Evolutionary conservation across 306 rosid genomes (phyloP).

Genomic region (Geum urbanum): DNA sequence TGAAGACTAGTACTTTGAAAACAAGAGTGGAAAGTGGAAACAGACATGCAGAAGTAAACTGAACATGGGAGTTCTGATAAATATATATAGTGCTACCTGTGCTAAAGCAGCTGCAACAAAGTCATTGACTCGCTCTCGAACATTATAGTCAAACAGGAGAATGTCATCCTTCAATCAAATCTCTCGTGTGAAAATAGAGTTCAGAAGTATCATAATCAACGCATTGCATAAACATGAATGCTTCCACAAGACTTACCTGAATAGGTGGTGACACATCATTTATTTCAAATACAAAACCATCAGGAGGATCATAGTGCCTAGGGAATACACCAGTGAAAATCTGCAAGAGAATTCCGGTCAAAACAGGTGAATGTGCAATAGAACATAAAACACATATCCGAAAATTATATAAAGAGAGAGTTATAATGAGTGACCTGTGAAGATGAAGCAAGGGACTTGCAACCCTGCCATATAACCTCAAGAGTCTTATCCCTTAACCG

Average conservation of each 20-base stretch:
- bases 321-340: slow-evolving; percentile 80
- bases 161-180: slow-evolving; percentile 56
- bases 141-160: slow-evolving; percentile 75
- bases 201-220: neutral
- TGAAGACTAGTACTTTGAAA: neutral
- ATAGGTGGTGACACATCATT: slow-evolving; percentile 72
- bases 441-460: slow-evolving; percentile 67
- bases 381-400: slow-evolving; percentile 1
- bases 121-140: slow-evolving; percentile 65
- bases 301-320: slow-evolving; percentile 83
- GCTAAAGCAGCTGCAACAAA: slow-evolving; percentile 76
- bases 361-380: neutral
- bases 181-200: slow-evolving; percentile 3
- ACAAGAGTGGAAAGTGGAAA: neutral
- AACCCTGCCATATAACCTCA: slow-evolving; percentile 79
- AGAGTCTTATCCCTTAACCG: slow-evolving; percentile 62
- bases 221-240: neutral
- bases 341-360: slow-evolving; percentile 31
- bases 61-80: neutral
- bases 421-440: slow-evolving; percentile 49
- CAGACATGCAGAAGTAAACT: neutral
- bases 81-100: slow-evolving; percentile 43
- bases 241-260: slow-evolving; percentile 42
- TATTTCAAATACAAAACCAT: slow-evolving; percentile 77
- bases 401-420: neutral